phyloP scores from a whole-genome alignment of 2,329 filamentous ascomycete genomes.

The Triangularia setosa region DNA sequence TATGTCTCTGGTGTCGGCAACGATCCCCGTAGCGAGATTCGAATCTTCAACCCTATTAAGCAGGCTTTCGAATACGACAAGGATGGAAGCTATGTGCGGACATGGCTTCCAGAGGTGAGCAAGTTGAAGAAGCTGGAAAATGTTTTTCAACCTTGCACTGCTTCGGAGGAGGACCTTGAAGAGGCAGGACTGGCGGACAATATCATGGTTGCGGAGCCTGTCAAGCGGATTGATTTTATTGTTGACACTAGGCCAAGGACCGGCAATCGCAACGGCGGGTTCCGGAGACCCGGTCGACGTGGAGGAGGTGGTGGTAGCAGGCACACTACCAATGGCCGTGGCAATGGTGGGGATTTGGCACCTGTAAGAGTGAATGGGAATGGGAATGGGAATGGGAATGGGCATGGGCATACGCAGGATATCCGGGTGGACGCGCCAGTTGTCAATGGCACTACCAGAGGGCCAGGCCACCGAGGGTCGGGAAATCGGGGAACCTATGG shows the following conservation, averaged over 20 bases:
- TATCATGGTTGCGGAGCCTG: constrained; percentile 63
- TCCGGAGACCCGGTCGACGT: not conserved
- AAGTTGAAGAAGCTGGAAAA: constrained; percentile 50
- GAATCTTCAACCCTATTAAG: constrained; percentile 81
- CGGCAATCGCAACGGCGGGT: not conserved
- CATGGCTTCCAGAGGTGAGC: constrained; percentile 67
- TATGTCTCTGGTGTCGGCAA: constrained; percentile 78
- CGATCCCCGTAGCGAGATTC: constrained; percentile 65
- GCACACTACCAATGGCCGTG: not conserved
- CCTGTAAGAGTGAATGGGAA: not conserved
- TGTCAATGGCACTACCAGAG: not conserved
- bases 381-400: not conserved
- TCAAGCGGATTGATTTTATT: constrained; percentile 62
- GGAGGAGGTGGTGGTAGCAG: not conserved
- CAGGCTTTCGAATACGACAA: constrained; percentile 75
- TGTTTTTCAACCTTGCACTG: constrained; percentile 68
- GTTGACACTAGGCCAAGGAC: constrained; percentile 46
- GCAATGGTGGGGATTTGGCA: not conserved
- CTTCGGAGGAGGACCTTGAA: constrained; percentile 55
- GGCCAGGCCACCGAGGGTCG: not conserved
- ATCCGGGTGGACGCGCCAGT: not conserved
- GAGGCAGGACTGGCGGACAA: constrained; percentile 53
- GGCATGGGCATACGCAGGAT: not conserved
- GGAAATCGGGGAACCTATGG: not conserved
- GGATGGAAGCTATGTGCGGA: constrained; percentile 64